Base-by-base conservation (phyloP, 805 yeast genomes). In the Ogataea corticis region DNA sequence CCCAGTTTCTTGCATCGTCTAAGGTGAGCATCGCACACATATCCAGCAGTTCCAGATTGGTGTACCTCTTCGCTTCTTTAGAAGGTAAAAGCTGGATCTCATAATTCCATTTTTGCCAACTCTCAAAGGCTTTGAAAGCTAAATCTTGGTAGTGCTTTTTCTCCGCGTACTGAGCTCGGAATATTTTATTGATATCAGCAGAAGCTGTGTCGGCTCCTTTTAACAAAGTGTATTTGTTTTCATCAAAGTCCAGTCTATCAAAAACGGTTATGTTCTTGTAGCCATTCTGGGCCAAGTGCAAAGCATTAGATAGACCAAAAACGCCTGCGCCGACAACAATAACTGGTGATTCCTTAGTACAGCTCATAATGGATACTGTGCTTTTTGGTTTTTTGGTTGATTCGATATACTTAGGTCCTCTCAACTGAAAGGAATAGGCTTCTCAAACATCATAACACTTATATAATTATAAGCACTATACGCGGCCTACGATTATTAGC, bases 251-350 rank as follows among this genome's bases (percentile, higher is more conserved):
- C 30, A 66, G 49, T 52, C 65, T 62, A 46, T 72, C 77, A 44
- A 65, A 66, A 1, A 73, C 65, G 1, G 70, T 65, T 43, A 73
- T 58, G 38, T 70, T 54, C 2, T 38, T 53, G 49, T 67, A 71
- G 1, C 75, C 75, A 10, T 54, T 54, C 33, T 63, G 49, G 1
- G 66, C 61, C 18, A 77, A 62, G 34, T 74, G 68, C 15, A 67
- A 62, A 4, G 80, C 79, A 3, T 72, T 66, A 18, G 81, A 73
- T 13, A 78, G 61, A 1, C 83, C 83, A 56, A 75, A 77, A 10
- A 73, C 78, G 31, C 83, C 83, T 5, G 78, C 72, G n/a, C 83
- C 83, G 11, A 76, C 69, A 29, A 78, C 64, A 30, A 72, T 61
- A 29, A 76, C 67, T 1, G 48, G 39, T 6, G 58, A 52, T 18